Conservation (phyloP, 495 filamentous ascomycete genomes). For the Trichocladium antarcticum region DNA sequence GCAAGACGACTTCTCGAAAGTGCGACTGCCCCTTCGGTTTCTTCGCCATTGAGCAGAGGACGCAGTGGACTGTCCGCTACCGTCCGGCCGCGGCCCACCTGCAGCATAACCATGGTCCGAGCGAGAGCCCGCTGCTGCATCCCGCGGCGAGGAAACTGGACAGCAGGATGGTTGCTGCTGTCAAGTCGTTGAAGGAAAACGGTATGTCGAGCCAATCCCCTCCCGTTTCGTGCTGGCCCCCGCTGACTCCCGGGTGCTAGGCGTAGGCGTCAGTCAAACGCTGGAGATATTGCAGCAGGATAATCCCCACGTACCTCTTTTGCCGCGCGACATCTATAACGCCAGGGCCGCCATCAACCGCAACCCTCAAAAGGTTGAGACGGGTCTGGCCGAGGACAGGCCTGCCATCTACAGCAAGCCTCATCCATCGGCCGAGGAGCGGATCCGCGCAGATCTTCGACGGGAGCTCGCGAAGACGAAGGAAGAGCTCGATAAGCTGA, state of each 20-base stretch:
- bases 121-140: slow-evolving; percentile 45
- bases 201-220: slow-evolving; percentile 28
- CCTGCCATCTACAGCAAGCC: slow-evolving; percentile 48
- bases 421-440: slow-evolving; percentile 44
- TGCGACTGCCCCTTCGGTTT: slow-evolving; percentile 49
- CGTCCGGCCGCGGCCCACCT: slow-evolving; percentile 40
- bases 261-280: slow-evolving; percentile 45
- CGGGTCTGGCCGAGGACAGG: slow-evolving; percentile 39
- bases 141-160: slow-evolving; percentile 47
- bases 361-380: slow-evolving; percentile 44
- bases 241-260: slow-evolving; percentile 24
- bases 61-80: slow-evolving; percentile 46
- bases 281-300: slow-evolving; percentile 46
- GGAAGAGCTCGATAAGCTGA: slow-evolving; percentile 39
- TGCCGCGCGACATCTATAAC: slow-evolving; percentile 48
- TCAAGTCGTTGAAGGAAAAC: slow-evolving; percentile 44
- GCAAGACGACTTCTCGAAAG: slow-evolving; percentile 47
- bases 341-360: slow-evolving; percentile 47
- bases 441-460: slow-evolving; percentile 43
- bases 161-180: slow-evolving; percentile 46
- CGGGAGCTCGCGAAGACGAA: slow-evolving; percentile 39
- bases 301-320: slow-evolving; percentile 42
- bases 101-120: slow-evolving; percentile 45
- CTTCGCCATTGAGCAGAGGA: slow-evolving; percentile 46
- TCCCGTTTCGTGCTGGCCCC: background rate